Evolutionary conservation across 371 early-diverging fungal species (phyloP), one percentile per base, ranked within the genome.

Genomic region (Nematocida sp.): DNA sequence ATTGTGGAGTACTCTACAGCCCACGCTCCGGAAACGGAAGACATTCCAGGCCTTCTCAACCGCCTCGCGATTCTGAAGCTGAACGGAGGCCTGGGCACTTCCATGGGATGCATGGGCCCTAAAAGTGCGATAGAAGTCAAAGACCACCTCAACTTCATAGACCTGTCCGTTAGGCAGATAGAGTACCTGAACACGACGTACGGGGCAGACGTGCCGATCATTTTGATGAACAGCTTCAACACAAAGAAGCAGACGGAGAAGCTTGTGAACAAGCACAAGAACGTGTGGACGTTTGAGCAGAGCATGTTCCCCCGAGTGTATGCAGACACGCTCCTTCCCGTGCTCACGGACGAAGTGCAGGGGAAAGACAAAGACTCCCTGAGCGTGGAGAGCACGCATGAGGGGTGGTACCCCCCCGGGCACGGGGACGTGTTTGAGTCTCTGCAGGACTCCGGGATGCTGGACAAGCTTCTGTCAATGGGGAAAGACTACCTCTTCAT

Each of bases 41-140:
- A 60, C 17, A 31, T 65, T 37, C 29, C 75, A 46, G 63, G 62
- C 36, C 23, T 82, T 31, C 86, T 98, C 21, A 84, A 84, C 75
- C 95, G 96, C 82, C 86, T 98, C 11, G 96, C 95, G 51, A 95
- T 98, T 4, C 85, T 98, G 52, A 98, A 98, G 86, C 87, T 98
- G 55, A 96, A 98, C 80, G 96, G 99, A 81, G 99, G 96, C 67
- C 87, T 96, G 37, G 99, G 96, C 65, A 96, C 96, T 29, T 93
- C 96, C 51, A 98, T 98, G 99, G 99, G 98, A 34, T 94, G 94
- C 80, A 91, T 92, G 64, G 98, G 96, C n/a, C 98, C 98, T 64
- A 98, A 98, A 85, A 81, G 85, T 64, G 95, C 92, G 43, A 96
- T 98, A 80, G 92, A 95, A 85, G 95, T 98, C 31, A 88, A 93